phyloP scores from a whole-genome alignment of 768 basidiomycete genomes.

The Pilatotrama ljubarskyi region DNA sequence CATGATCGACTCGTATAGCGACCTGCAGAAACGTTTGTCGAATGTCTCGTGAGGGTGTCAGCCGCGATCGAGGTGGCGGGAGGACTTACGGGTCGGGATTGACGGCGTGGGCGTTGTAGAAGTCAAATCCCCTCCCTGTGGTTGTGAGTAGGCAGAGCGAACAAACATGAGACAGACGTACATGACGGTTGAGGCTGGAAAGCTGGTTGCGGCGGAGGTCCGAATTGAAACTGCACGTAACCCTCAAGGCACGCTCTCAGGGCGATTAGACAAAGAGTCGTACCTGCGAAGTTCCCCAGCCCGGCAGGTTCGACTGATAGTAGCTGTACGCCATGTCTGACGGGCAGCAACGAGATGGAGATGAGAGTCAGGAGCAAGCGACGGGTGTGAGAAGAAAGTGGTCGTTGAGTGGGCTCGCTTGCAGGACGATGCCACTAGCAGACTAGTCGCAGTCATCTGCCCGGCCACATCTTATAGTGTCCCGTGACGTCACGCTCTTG shows the following conservation, averaged over 20 bases:
- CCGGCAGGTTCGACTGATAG: conserved; percentile 33
- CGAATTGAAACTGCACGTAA: conserved; percentile 34
- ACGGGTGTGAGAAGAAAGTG: conserved; percentile 17
- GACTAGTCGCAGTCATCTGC: conserved; percentile 17
- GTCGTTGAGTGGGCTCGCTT: conserved; percentile 12
- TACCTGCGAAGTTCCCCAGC: conserved; percentile 50
- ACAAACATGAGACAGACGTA: conserved; percentile 38
- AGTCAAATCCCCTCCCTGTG: conserved; percentile 63
- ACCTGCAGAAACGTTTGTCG: conserved; percentile 22
- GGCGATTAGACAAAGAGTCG: conserved; percentile 14
- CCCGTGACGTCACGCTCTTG: conserved; percentile 21
- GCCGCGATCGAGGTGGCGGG: neutral
- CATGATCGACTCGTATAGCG: conserved; percentile 40
- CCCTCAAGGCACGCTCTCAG: neutral
- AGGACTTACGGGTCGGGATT: conserved; percentile 56
- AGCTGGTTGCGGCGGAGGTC: conserved; percentile 34
- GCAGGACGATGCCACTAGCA: conserved; percentile 7
- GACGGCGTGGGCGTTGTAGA: conserved; percentile 60
- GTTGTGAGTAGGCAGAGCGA: neutral
- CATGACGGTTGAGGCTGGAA: conserved; percentile 54
- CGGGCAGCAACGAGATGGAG: conserved; percentile 27
- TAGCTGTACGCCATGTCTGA: conserved; percentile 25
- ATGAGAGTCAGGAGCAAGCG: conserved; percentile 51
- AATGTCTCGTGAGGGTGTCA: conserved; percentile 17
- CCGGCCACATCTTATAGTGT: conserved; percentile 17